phyloP scores from a whole-genome alignment of 306 rosid species.

The Quercus variabilis region DNA sequence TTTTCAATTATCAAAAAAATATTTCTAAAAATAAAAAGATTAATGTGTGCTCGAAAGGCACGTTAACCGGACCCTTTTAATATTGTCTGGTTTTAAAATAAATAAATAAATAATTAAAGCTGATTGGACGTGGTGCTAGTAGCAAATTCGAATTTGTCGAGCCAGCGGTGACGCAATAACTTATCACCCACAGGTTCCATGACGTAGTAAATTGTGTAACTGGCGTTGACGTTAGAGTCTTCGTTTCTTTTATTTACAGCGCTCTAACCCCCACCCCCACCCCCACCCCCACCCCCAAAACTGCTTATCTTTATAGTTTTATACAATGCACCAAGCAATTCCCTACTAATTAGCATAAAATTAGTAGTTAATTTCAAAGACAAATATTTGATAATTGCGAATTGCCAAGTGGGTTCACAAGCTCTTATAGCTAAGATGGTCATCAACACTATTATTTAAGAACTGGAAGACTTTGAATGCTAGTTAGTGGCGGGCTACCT shows the following conservation, averaged over 20 bases:
- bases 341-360: constrained; percentile 30
- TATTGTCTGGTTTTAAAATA: too few species aligned
- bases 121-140: constrained; percentile 14
- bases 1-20: too few species aligned
- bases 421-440: too few species aligned
- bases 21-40: too few species aligned
- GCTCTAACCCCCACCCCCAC: not conserved
- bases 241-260: constrained; percentile 21
- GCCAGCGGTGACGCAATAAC: constrained; percentile 25
- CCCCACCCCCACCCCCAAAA: constrained; percentile 1
- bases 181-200: constrained; percentile 46
- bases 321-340: constrained; percentile 74
- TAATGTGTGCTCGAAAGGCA: too few species aligned
- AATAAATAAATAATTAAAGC: not conserved
- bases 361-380: too few species aligned
- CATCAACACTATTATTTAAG: too few species aligned
- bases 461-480: too few species aligned
- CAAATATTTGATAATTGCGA: too few species aligned
- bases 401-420: too few species aligned
- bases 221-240: constrained; percentile 63
- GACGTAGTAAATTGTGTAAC: constrained; percentile 55
- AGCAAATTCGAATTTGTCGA: constrained; percentile 38
- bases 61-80: too few species aligned
- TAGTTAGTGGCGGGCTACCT: too few species aligned
- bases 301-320: not conserved